Conservation (phyloP, 2,329 filamentous ascomycete genomes). For the Pyrenochaeta sp. region DNA sequence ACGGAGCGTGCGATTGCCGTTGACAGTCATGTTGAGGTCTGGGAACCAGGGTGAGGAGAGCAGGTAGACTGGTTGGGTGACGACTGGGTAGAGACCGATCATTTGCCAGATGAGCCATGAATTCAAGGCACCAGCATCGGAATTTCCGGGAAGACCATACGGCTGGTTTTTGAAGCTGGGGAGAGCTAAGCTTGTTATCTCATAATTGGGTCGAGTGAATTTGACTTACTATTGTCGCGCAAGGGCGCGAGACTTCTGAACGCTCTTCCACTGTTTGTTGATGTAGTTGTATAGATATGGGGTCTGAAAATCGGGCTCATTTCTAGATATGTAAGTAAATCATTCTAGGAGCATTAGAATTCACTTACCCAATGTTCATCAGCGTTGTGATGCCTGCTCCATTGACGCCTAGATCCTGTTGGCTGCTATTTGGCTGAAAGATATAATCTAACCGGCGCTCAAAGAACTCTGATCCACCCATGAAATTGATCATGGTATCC, state of each 20-base stretch:
- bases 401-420: slow-evolving; percentile 45
- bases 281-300: slow-evolving; percentile 55
- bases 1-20: slow-evolving; percentile 50
- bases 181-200: no score
- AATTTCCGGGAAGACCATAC: slow-evolving; percentile 57
- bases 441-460: slow-evolving; percentile 53
- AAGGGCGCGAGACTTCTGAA: slow-evolving; percentile 40
- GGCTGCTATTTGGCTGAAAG: slow-evolving; percentile 50
- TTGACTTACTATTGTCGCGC: slow-evolving; percentile 55
- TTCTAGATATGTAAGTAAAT: slow-evolving; percentile 7
- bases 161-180: no score
- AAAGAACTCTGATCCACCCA: slow-evolving; percentile 51
- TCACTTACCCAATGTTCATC: no score
- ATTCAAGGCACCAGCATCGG: slow-evolving; percentile 58
- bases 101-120: slow-evolving; percentile 63
- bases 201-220: slow-evolving; percentile 19
- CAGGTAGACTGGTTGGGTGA: slow-evolving; percentile 59
- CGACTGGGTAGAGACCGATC: slow-evolving; percentile 59
- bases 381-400: slow-evolving; percentile 46
- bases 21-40: slow-evolving; percentile 48
- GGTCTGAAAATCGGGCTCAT: slow-evolving; percentile 52
- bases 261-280: slow-evolving; percentile 49
- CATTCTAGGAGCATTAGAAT: no score
- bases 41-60: slow-evolving; percentile 57
- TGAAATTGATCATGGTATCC: slow-evolving; percentile 52